Percentiles rank a stretch among this genome's conserved stretches.
phyloP scores from a whole-genome alignment of 2,329 filamentous ascomycete genomes.

The Fusarium oligoseptatum region DNA sequence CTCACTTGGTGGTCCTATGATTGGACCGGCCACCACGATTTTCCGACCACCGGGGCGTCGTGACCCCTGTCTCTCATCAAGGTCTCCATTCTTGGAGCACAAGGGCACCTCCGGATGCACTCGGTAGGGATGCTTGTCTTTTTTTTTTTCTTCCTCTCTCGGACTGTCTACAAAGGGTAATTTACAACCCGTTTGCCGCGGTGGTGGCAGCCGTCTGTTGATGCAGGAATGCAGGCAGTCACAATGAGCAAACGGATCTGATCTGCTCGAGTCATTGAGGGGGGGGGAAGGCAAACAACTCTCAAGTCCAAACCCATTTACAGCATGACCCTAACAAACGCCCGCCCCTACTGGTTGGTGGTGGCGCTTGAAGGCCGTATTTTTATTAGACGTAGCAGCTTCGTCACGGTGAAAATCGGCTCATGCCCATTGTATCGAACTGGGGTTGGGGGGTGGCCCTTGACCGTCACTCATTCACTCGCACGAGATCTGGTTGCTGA shows the following conservation, averaged over 20 bases:
- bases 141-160: constrained; percentile 2
- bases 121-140: constrained; percentile 23
- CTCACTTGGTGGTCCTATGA: constrained; percentile 24
- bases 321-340: not conserved
- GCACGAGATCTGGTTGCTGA: constrained; percentile 37
- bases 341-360: not conserved
- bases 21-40: constrained; percentile 49
- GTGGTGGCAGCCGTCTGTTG: not conserved
- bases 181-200: not conserved
- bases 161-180: not conserved
- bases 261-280: not conserved
- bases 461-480: constrained; percentile 25
- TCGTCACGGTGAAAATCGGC: constrained; percentile 32
- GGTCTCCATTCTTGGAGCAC: constrained; percentile 11
- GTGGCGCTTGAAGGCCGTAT: not conserved
- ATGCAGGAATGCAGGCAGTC: constrained; percentile 1
- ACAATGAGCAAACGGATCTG: not conserved
- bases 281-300: not conserved
- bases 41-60: constrained; percentile 45
- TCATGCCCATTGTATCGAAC: constrained; percentile 23
- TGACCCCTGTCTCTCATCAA: constrained; percentile 30
- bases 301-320: not conserved
- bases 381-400: constrained; percentile 23
- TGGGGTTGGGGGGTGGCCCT: not conserved
- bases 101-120: constrained; percentile 42